phyloP scores from a whole-genome alignment of 108 stramenopile species.

The Discostella stelligeroides region DNA sequence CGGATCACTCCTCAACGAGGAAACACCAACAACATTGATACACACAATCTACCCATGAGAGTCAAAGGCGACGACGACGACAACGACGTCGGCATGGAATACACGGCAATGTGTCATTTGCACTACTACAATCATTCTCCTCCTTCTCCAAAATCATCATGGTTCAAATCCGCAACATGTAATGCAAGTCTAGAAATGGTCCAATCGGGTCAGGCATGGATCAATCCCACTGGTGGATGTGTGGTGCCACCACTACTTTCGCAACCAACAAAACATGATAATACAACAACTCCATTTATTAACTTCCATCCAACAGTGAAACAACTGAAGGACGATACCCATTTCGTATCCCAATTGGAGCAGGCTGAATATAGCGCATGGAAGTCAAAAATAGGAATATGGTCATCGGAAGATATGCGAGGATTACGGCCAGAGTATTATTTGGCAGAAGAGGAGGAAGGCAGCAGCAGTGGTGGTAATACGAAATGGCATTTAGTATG shows the following conservation, averaged over 20 bases:
- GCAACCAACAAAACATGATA: slow-evolving; percentile 27
- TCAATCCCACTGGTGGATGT: slow-evolving; percentile 11
- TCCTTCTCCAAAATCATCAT: slow-evolving; percentile 35
- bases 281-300: slow-evolving; percentile 13
- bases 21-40: neutral
- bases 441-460: slow-evolving; percentile 38
- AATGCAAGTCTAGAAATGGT: slow-evolving; percentile 43
- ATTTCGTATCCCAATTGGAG: slow-evolving; percentile 65
- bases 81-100: slow-evolving; percentile 1
- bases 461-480: neutral
- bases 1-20: neutral
- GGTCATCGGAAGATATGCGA: slow-evolving; percentile 56
- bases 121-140: too few species aligned
- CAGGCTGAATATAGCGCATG: slow-evolving; percentile 62
- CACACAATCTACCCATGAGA: too few species aligned
- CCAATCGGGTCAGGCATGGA: slow-evolving; percentile 25
- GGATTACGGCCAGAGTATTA: slow-evolving; percentile 54
- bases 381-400: slow-evolving; percentile 63
- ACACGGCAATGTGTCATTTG: slow-evolving; percentile 65
- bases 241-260: neutral
- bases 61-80: too few species aligned
- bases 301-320: slow-evolving; percentile 61
- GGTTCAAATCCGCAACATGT: slow-evolving; percentile 54
- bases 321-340: slow-evolving; percentile 61
- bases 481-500: neutral